These are phyloP conservation scores for Nemania abortiva DNA, from an alignment of 2,329 filamentous ascomycete species.

Conservation along the genomic window DNA sequence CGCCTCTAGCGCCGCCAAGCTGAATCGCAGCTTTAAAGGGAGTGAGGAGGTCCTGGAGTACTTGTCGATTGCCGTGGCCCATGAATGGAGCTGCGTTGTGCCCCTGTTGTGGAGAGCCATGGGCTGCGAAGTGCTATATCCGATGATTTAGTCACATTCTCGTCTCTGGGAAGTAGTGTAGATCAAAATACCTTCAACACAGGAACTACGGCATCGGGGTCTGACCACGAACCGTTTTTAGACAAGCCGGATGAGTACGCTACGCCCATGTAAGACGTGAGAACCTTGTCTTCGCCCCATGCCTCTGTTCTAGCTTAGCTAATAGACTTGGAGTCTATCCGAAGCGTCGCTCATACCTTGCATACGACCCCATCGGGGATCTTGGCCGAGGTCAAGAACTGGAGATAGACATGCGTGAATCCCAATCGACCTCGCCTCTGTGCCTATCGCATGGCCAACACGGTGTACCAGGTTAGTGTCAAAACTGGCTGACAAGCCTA, in stretches of 20 bases:
- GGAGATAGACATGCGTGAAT: conserved; percentile 60
- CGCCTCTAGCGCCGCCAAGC: conserved; percentile 56
- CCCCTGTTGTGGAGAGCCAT: conserved; percentile 57
- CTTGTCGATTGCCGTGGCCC: conserved; percentile 58
- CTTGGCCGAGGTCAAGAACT: conserved; percentile 59
- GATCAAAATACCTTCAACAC: conserved; percentile 55
- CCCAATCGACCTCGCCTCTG: conserved; percentile 58
- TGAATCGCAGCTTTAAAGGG: conserved; percentile 59
- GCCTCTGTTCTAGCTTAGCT: conserved; percentile 50
- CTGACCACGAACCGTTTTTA: conserved; percentile 58
- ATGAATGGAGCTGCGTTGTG: conserved; percentile 59
- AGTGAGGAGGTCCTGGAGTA: conserved; percentile 57
- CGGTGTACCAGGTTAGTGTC: conserved; percentile 57
- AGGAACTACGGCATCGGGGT: conserved; percentile 57
- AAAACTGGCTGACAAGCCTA: conserved; percentile 58
- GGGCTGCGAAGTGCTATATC: conserved; percentile 57
- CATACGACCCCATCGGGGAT: conserved; percentile 59
- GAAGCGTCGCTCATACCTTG: conserved; percentile 49
- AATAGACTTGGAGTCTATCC: neutral
- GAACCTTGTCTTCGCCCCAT: conserved; percentile 61
- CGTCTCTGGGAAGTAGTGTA: neutral
- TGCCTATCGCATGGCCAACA: conserved; percentile 57
- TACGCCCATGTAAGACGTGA: conserved; percentile 60
- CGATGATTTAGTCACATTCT: neutral
- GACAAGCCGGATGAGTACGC: conserved; percentile 58